phyloP scores from a whole-genome alignment of 2,329 filamentous ascomycete species.

The Talaromyces funiculosus region DNA sequence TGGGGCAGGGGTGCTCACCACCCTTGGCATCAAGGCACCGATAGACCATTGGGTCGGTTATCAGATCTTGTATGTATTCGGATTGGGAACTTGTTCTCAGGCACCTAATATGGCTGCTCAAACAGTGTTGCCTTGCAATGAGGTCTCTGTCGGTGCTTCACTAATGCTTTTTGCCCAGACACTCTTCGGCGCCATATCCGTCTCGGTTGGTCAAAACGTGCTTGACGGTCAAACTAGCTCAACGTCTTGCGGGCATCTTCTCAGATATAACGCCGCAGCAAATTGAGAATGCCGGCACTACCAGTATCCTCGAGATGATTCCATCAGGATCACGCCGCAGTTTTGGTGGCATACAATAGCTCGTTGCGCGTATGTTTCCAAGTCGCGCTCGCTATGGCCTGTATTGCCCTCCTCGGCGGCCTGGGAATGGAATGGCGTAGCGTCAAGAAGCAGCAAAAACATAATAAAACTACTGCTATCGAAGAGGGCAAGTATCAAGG shows the following conservation, averaged over 20 bases:
- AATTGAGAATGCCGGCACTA: neutral
- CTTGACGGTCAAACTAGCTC: slow-evolving; percentile 25
- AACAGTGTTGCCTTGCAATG: slow-evolving; percentile 20
- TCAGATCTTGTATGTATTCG: slow-evolving; percentile 21
- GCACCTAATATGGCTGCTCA: slow-evolving; percentile 17
- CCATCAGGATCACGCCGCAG: slow-evolving; percentile 2
- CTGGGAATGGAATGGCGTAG: slow-evolving; percentile 11
- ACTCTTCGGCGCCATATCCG: slow-evolving; percentile 25
- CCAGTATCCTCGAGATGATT: slow-evolving; percentile 1
- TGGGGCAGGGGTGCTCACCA: slow-evolving; percentile 27
- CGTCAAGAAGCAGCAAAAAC: slow-evolving; percentile 1
- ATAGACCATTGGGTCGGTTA: slow-evolving; percentile 22
- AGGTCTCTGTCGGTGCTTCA: slow-evolving; percentile 23
- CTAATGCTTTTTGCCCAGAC: slow-evolving; percentile 20
- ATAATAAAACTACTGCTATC: neutral
- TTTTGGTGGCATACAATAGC: slow-evolving; percentile 7
- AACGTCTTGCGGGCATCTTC: slow-evolving; percentile 20
- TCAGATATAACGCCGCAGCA: slow-evolving; percentile 15
- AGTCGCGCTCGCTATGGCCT: slow-evolving; percentile 6
- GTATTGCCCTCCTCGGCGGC: slow-evolving; percentile 7
- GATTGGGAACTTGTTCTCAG: slow-evolving; percentile 18
- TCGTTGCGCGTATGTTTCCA: slow-evolving; percentile 5
- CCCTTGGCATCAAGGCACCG: slow-evolving; percentile 22
- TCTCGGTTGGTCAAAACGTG: slow-evolving; percentile 26
- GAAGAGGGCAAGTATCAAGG: neutral